Percentiles rank a stretch among this genome's conserved stretches.
Evolutionary conservation across 192 early-diverging fungal genomes (phyloP).

Genomic region (Gamsiella multidivaricata): DNA sequence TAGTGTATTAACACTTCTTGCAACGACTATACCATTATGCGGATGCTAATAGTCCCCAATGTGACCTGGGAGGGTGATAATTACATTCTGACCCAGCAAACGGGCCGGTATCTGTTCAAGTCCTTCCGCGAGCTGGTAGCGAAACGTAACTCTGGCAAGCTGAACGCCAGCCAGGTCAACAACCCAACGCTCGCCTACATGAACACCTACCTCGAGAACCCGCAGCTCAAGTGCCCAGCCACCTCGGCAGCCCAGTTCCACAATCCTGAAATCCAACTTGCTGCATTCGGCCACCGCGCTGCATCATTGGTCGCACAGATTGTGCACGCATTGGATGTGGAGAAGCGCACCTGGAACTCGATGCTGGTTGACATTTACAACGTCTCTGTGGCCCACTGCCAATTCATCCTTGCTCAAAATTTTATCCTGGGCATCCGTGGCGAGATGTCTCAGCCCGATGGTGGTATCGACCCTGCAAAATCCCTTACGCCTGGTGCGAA

Average conservation of each 20-base stretch:
- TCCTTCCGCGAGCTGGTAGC: constrained; percentile 48
- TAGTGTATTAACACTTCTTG: no score
- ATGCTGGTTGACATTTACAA: constrained; percentile 79
- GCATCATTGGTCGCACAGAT: constrained; percentile 70
- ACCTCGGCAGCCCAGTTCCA: constrained; percentile 30
- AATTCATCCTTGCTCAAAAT: constrained; percentile 77
- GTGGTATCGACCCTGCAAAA: constrained; percentile 31
- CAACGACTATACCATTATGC: no score
- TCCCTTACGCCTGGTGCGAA: constrained; percentile 35
- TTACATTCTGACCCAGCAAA: constrained; percentile 87
- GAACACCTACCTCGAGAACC: constrained; percentile 63
- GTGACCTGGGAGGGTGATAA: constrained; percentile 89
- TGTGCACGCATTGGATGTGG: constrained; percentile 68
- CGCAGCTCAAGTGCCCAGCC: constrained; percentile 61
- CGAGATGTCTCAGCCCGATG: constrained; percentile 50
- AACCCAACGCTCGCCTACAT: constrained; percentile 53
- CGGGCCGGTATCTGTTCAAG: constrained; percentile 69
- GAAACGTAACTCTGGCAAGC: constrained; percentile 38
- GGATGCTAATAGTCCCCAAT: constrained; percentile 60
- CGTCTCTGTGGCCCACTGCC: constrained; percentile 79
- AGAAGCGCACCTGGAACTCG: constrained; percentile 77
- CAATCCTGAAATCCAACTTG: constrained; percentile 63
- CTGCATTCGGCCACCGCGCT: constrained; percentile 78
- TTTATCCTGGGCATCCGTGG: constrained; percentile 71
- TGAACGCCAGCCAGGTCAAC: constrained; percentile 15